phyloP scores from a whole-genome alignment of 2,329 filamentous ascomycete species.

The Phaeosphaeria sp. region DNA sequence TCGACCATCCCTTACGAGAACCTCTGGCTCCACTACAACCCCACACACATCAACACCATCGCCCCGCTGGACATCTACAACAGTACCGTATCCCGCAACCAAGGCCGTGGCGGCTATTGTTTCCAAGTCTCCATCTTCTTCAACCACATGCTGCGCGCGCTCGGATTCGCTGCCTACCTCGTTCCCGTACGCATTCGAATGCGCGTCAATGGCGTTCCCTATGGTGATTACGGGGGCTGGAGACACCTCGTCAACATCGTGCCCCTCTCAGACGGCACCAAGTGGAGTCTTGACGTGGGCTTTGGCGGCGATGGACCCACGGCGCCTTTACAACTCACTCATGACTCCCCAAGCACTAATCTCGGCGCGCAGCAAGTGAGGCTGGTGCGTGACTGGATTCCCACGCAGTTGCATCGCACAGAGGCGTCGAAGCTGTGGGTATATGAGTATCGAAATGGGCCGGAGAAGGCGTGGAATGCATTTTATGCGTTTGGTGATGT shows the following conservation, averaged over 20 bases:
- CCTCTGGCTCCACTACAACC: conserved; percentile 59
- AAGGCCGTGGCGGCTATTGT: conserved; percentile 64
- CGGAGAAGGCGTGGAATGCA: conserved; percentile 48
- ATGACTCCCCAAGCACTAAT: conserved; percentile 52
- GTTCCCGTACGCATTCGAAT: conserved; percentile 58
- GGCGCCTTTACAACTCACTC: conserved; percentile 60
- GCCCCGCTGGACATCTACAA: conserved; percentile 56
- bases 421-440: conserved; percentile 63
- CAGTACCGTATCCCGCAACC: conserved; percentile 56
- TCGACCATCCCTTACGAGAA: conserved; percentile 64
- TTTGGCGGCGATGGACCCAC: conserved; percentile 70
- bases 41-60: conserved; percentile 44
- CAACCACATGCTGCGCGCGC: conserved; percentile 57
- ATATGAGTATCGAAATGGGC: conserved; percentile 61
- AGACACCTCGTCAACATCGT: conserved; percentile 69
- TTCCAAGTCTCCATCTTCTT: conserved; percentile 66
- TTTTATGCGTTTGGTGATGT: conserved; percentile 52
- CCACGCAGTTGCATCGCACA: conserved; percentile 49
- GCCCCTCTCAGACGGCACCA: conserved; percentile 56
- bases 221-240: conserved; percentile 58
- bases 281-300: conserved; percentile 66
- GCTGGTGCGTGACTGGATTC: conserved; percentile 58
- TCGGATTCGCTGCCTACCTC: conserved; percentile 63
- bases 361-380: conserved; percentile 64
- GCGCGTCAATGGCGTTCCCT: conserved; percentile 35